Conservation (phyloP, 1,284 basidiomycete species). For the Cryptococcus sp. region DNA sequence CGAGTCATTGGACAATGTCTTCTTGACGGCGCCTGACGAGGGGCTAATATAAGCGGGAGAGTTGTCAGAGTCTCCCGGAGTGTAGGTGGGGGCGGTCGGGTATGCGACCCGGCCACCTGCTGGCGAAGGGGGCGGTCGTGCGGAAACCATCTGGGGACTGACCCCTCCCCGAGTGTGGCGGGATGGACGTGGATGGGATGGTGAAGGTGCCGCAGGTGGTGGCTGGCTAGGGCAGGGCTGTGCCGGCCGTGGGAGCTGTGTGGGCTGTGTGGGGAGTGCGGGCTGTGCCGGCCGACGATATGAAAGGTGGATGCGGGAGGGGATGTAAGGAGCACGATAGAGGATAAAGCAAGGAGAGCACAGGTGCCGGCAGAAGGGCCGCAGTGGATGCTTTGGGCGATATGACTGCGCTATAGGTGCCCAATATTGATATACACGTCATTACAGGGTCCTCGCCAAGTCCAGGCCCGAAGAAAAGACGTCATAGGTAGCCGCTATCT, state of each 20-base stretch:
- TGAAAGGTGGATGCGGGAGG: neutral
- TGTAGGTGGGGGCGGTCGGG: slow-evolving; percentile 38
- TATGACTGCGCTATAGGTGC: no score
- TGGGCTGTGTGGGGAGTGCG: no score
- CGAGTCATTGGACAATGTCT: slow-evolving; percentile 21
- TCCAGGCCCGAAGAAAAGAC: no score
- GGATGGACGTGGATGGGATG: neutral
- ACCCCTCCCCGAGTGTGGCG: neutral
- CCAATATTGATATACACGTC: no score
- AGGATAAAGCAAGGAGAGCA: no score
- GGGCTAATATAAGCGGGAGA: slow-evolving; percentile 22
- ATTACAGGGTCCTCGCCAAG: no score
- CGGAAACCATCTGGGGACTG: slow-evolving; percentile 35
- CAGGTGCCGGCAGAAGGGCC: no score
- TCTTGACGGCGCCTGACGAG: slow-evolving; percentile 21
- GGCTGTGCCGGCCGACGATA: neutral
- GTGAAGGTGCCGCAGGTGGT: neutral
- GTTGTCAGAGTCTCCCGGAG: slow-evolving; percentile 34
- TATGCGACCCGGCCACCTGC: slow-evolving; percentile 38
- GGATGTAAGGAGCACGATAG: neutral
- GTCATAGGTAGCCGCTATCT: no score
- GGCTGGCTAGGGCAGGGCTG: neutral
- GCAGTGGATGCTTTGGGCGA: no score
- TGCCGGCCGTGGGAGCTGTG: neutral
- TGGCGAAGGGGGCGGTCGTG: slow-evolving; percentile 40